Base-by-base conservation (phyloP, 495 filamentous ascomycete genomes). In the Extremus antarcticus region DNA sequence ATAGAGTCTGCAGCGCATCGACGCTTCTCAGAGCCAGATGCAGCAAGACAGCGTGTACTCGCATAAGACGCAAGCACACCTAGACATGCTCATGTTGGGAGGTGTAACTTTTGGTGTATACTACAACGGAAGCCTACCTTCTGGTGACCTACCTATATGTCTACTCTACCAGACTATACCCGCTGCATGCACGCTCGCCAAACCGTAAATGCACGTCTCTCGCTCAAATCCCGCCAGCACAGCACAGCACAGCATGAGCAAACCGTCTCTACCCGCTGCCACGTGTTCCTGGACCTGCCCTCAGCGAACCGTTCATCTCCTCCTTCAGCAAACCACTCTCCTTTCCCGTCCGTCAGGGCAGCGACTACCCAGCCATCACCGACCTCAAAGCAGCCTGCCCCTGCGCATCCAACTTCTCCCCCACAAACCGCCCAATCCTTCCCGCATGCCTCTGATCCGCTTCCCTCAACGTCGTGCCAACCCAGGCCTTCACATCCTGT, bases 401-500 rank as follows among this genome's bases (percentile, higher is more conserved):
- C 57, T 86, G 73, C 40, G 72, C 71, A n/a, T 71, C 65, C 51
- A 87, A 65, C 56, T 81, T 74, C 63, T 82, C 75, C 53, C 78
- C 71, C 19, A 81, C 80, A 62, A 79, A 82, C 49, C 63, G 66
- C 41, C 73, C 73, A 54, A 86, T 74, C 35, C 70, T 72, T 17
- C 81, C 82, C 23, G 65, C 67, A 32, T 78, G 70, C 63, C 74
- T 74, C 60, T 65, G 66, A 65, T 87, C 77, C 9, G 80, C 79
- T 45, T 76, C 73, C 68, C 78, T 81, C 60, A 92, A 60, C 65
- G 86, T 88, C 63, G 76, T 67, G 21, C 84, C 77, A 2, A 90
- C 87, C 90, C 90, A 96, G 23, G 63, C 65, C 70, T 85, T 85
- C 17, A 94, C 79, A 65, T 94, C 86, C 9, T 74, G 73, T 9